phyloP scores from a whole-genome alignment of 1,284 basidiomycete genomes.

The Cryptococcus sp. region DNA sequence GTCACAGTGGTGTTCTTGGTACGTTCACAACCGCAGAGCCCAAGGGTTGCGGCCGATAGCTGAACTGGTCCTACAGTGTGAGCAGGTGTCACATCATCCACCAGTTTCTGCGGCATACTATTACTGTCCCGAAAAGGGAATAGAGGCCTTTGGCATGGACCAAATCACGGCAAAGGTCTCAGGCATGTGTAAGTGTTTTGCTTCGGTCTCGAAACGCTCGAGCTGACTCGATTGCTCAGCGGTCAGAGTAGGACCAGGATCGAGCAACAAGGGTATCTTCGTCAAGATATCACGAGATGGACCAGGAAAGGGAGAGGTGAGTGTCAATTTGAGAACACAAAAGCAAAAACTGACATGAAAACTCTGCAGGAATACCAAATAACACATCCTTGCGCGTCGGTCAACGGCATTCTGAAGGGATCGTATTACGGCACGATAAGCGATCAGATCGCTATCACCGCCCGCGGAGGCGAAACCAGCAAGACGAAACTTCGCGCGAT shows the following conservation, averaged over 20 bases:
- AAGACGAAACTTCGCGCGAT: conserved; percentile 70
- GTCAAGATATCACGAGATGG: conserved; percentile 70
- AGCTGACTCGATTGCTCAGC: conserved; percentile 44
- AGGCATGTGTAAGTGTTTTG: conserved; percentile 61
- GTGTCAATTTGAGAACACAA: not conserved
- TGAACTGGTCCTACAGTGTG: conserved; percentile 55
- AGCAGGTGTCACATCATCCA: conserved; percentile 94
- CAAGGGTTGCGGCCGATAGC: not conserved
- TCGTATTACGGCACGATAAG: conserved; percentile 73
- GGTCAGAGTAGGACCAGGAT: conserved; percentile 77
- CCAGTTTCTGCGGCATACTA: conserved; percentile 88
- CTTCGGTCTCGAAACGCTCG: not conserved
- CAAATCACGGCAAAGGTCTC: conserved; percentile 91
- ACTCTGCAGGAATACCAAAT: conserved; percentile 67
- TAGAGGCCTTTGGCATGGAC: conserved; percentile 74
- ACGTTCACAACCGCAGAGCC: conserved; percentile 12
- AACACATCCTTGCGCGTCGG: conserved; percentile 83
- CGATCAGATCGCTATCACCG: conserved; percentile 74
- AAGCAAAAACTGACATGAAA: not conserved
- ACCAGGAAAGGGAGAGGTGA: conserved; percentile 70
- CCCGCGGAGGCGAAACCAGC: conserved; percentile 65
- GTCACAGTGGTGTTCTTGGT: conserved; percentile 68
- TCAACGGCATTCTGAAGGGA: conserved; percentile 83
- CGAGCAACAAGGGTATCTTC: conserved; percentile 85
- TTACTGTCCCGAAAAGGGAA: conserved; percentile 68